Evolutionary conservation across 192 early-diverging fungal species (phyloP).

Genomic region (Chytriomyces sp.): DNA sequence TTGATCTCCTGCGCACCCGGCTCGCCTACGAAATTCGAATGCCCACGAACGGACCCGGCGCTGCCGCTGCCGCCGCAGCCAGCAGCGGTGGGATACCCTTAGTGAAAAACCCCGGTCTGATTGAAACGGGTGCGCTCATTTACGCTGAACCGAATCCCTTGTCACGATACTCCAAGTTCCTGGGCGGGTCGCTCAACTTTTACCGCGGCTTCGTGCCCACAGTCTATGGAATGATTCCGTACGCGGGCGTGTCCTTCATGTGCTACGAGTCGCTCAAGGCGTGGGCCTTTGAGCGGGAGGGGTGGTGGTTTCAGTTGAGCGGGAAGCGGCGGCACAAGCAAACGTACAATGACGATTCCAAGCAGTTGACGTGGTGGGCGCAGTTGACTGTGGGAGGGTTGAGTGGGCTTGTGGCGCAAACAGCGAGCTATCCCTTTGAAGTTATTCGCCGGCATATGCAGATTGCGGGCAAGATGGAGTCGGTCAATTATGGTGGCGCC

Average conservation of each 20-base stretch:
- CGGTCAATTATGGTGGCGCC: background rate
- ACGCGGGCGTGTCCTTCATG: constrained; percentile 93
- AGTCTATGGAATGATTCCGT: constrained; percentile 93
- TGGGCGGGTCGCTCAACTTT: constrained; percentile 73
- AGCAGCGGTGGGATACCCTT: no score
- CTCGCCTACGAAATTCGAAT: constrained; percentile 82
- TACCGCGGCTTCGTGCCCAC: constrained; percentile 92
- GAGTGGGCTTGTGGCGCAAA: constrained; percentile 86
- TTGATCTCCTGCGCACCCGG: constrained; percentile 92
- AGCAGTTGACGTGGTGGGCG: constrained; percentile 66
- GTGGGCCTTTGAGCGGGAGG: constrained; percentile 45
- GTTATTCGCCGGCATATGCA: constrained; percentile 76
- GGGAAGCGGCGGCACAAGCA: background rate
- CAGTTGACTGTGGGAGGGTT: constrained; percentile 80
- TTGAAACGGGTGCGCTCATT: constrained; percentile 56
- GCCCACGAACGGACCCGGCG: constrained; percentile 11
- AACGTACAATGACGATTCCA: background rate
- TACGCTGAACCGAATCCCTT: constrained; percentile 71
- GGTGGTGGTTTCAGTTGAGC: constrained; percentile 4
- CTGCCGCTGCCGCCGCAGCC: background rate
- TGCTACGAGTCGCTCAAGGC: constrained; percentile 76
- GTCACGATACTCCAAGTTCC: background rate
- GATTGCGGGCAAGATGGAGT: constrained; percentile 40
- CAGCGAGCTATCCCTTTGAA: constrained; percentile 89
- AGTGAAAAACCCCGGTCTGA: constrained; percentile 7